phyloP scores from a whole-genome alignment of 805 yeast genomes.

The Suhomyces pyralidae region DNA sequence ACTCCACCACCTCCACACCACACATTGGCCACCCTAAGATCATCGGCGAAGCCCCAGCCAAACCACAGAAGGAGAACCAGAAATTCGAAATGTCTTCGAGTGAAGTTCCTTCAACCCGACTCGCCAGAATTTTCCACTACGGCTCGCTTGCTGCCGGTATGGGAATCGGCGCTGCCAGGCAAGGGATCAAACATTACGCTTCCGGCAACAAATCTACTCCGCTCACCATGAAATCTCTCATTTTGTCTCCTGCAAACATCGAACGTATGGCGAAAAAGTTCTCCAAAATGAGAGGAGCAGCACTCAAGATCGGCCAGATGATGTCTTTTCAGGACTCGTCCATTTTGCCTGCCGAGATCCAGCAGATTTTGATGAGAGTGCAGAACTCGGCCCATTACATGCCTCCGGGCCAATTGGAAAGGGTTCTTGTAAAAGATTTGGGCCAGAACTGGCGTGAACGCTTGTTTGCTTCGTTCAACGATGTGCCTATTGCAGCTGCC shows the following conservation, averaged over 20 bases:
- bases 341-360: slow-evolving; percentile 80
- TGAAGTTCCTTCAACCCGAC: slow-evolving; percentile 80
- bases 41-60: slow-evolving; percentile 5
- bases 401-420: slow-evolving; percentile 88
- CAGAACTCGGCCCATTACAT: slow-evolving; percentile 95
- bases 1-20: slow-evolving; percentile 4
- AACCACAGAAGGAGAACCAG: slow-evolving; percentile 2
- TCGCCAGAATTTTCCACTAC: slow-evolving; percentile 89
- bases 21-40: slow-evolving; percentile 1
- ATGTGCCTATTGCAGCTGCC: slow-evolving; percentile 93
- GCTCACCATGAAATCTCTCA: slow-evolving; percentile 51
- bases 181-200: slow-evolving; percentile 68
- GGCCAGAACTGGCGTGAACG: slow-evolving; percentile 76
- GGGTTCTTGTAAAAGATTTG: slow-evolving; percentile 66
- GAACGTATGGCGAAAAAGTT: slow-evolving; percentile 86
- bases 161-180: slow-evolving; percentile 78
- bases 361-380: slow-evolving; percentile 73
- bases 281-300: slow-evolving; percentile 98
- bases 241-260: slow-evolving; percentile 78
- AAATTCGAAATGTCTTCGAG: slow-evolving; percentile 37
- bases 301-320: slow-evolving; percentile 95
- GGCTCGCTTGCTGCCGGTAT: slow-evolving; percentile 90
- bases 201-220: slow-evolving; percentile 43
- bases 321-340: slow-evolving; percentile 89
- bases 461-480: slow-evolving; percentile 70